Conservation (phyloP, 108 stramenopile genomes). For the Asterionellopsis glacialis region DNA sequence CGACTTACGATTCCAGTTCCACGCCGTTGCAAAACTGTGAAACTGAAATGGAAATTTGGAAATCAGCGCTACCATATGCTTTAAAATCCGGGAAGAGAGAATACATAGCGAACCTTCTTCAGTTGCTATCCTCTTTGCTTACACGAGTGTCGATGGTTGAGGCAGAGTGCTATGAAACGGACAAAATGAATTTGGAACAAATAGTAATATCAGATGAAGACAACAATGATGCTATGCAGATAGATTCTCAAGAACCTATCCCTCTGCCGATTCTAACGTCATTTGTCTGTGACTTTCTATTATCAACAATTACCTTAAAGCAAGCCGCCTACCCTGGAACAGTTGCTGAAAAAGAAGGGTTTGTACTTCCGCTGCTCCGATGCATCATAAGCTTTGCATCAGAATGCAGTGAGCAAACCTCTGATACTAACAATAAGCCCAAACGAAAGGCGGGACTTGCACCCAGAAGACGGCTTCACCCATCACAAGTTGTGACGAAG, state of each 20-base stretch:
- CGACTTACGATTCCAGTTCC: conserved; percentile 6
- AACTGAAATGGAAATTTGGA: conserved; percentile 40
- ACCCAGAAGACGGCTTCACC: neutral
- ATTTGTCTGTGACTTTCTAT: conserved; percentile 47
- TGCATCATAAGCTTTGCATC: conserved; percentile 28
- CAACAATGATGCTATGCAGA: neutral
- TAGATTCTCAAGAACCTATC: neutral
- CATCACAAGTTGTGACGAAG: conserved; percentile 14
- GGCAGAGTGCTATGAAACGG: neutral
- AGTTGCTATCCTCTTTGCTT: conserved; percentile 30
- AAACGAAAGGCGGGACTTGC: neutral
- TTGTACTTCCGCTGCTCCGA: conserved; percentile 27
- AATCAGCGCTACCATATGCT: conserved; percentile 34
- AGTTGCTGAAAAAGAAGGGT: conserved; percentile 43
- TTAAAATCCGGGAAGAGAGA: conserved; percentile 37
- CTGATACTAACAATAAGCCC: neutral
- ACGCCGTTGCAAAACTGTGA: neutral
- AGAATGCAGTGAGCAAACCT: neutral
- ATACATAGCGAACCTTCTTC: conserved; percentile 28
- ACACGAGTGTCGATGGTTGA: conserved; percentile 33
- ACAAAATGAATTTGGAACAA: neutral
- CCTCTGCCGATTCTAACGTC: conserved; percentile 4
- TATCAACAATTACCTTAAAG: conserved; percentile 25
- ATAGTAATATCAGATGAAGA: neutral
- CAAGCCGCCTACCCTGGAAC: conserved; percentile 52